Evolutionary conservation across 805 yeast genomes (phyloP), one percentile per base, ranked within the genome.

Genomic region (Blastobotrys muscicola): DNA sequence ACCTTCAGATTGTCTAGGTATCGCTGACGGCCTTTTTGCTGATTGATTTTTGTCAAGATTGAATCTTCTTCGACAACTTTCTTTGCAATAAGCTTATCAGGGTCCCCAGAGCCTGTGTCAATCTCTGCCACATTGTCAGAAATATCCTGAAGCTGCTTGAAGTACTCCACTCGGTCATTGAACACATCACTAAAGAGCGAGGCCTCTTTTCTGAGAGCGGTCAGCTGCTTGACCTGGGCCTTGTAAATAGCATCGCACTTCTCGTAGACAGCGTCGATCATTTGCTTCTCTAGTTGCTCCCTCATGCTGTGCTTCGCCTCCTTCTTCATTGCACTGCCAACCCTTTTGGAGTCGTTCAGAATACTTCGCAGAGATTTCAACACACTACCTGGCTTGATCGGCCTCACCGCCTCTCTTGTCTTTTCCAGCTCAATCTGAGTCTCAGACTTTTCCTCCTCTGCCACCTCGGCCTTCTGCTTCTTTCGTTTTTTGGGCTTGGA

Each of bases 161-260:
- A 92, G 60, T 89, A 92, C 36, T 74, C 82, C 33, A 90, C 73
- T 42, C 90, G 76, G n/a, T 79, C 66, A 61, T 90, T 92, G 64
- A 80, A 90, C 0, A 84, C 71, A 29, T 73, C 72, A 49, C 85
- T 77, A 36, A 67, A 65, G 14, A 73, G 71, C 34, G 74, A 68
- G 10, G 55, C 26, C 20, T 51, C 55, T 32, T 44, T 42, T 7
- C 34, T 29, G 15, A 53, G 32, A 2, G 40, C 37, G 14, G 39
- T 46, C 26, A 50, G 40, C 36, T 42, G 44, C 23, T 36, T 32
- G 39, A 16, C 43, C n/a, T 39, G 41, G 8, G 32, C 30, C 11
- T 13, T 20, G 29, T 9, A 45, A n/a, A 20, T 20, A 6, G 26
- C 26, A 20, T 20, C 26, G 26, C 26, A 20, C 26, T 20, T 20